Base-by-base conservation (phyloP, 108 stramenopile species). In the Poteriospumella lacustris region DNA sequence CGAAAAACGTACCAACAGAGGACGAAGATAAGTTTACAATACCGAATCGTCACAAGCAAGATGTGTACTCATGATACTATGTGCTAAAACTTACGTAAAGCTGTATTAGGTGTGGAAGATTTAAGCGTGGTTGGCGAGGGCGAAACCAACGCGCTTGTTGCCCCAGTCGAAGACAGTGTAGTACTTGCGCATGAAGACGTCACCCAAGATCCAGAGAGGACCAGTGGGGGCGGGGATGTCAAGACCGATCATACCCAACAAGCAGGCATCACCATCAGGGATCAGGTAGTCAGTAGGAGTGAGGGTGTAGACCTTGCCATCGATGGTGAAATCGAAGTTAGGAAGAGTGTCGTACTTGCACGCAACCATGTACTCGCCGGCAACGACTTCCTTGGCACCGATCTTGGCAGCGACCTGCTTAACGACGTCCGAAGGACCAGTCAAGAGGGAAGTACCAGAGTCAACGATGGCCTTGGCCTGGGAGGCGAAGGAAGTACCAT, bases 181-280 rank as follows among this genome's bases (percentile, higher is more conserved):
- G 87, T 93, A 97, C 88, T 95, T 88, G 59, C 92, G 89, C 81
- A 99, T 88, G 80, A 99, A 99, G 31, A 92, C 89, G 84, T 97
- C 96, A 40, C 98, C 98, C 72, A 99, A 88, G 77, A 96, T 94
- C 94, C 95, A 96, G 42, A 92, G 83, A 26, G 77, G 77, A 19
- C 77, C 77, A 33, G 2, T 59, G 2, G 77, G 77, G 28, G 39
- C 62, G 1, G 77, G 58, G 28, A 78, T 59, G 79, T 96, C 92
- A 69, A 99, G 92, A 43, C 94, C 92, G 43, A 94, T 90, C 83
- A 76, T 89, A 76, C 94, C 95, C 79, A 97, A 92, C 43, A 97
- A 78, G 85, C 97, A 97, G 44, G 84, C 88, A 26, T 87, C 87
- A 39, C 85, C 81, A 59, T 91, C 77, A 79, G 85, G 40, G 43